phyloP scores from a whole-genome alignment of 2,329 filamentous ascomycete species.

The Diaporthe aspalathi region DNA sequence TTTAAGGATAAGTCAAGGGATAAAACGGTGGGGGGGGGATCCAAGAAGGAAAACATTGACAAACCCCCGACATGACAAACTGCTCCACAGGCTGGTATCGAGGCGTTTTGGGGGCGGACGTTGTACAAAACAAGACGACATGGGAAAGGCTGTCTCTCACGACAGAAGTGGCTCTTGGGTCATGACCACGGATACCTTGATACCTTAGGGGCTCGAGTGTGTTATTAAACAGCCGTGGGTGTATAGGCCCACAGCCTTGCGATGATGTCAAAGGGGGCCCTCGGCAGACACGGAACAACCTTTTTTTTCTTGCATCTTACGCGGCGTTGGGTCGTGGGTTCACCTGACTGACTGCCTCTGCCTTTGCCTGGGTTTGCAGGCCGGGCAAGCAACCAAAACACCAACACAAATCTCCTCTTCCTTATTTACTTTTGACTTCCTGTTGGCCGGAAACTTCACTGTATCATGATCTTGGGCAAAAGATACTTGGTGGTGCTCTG shows the following conservation, averaged over 20 bases:
- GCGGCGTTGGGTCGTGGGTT: conserved; percentile 26
- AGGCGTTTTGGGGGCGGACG: neutral
- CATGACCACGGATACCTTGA: neutral
- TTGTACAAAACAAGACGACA: conserved; percentile 20
- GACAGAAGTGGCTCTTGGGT: neutral
- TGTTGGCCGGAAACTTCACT: neutral
- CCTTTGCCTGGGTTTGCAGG: neutral
- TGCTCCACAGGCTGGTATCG: neutral
- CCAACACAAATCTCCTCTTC: conserved; percentile 33
- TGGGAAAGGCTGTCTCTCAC: neutral
- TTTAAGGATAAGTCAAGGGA: neutral
- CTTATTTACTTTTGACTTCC: neutral
- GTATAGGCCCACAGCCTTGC: neutral
- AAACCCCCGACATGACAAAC: neutral
- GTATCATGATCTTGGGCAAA: conserved; percentile 19
- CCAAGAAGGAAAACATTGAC: neutral
- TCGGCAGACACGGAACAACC: neutral
- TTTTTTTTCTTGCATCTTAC: conserved; percentile 27
- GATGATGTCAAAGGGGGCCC: neutral
- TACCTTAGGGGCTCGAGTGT: neutral
- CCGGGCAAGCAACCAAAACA: neutral
- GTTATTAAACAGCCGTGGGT: conserved; percentile 9
- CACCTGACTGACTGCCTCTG: conserved; percentile 4
- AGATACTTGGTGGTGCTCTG: conserved; percentile 4
- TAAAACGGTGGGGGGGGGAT: neutral